Evolutionary conservation across 129 eudicot species (phyloP), one percentile per base, ranked within the genome.

Genomic region (Silybum marianum): DNA sequence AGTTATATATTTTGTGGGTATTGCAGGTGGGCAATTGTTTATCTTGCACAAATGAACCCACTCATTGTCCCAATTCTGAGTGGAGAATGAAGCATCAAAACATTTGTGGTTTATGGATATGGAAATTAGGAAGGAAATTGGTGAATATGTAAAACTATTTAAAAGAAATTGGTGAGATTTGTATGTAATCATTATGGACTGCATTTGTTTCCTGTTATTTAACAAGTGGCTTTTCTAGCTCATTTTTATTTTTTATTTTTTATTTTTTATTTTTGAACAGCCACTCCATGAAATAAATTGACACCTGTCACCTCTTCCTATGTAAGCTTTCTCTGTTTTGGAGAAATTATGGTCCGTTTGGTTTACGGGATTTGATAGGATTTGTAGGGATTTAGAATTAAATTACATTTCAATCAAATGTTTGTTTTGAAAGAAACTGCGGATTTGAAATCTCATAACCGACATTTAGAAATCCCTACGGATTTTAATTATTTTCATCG

Each of bases 21-120:
- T 68, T 54, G 44, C 73, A 90, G 94, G 95, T 90, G 95, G 95
- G 92, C 92, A n/a, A 90, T 90, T 73, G 95, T 90, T 63, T 90
- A 90, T 81, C 84, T 90, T 34, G 88, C 90, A 63, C 95, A 90
- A 84, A 58, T 90, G 95, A 90, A 90, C 18, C 95, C 95, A 11
- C 95, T 88, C 22, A 90, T 90, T 68, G 91, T 88, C 72, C 95
- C 95, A 9, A 80, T 90, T 75, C 78, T 90, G 71, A 88, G 82
- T 22, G 95, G 80, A 66, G 92, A 91, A 82, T 88, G 84, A 84
- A 72, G 18, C 62, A 44, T 69, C 46, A 25, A 25, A 51, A 58
- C 23, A 22, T 22, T 51, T 24, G 13, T 12, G 38, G 23, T 39
- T 30, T 36, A 36, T 21, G 51, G 9, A 10, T 32, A 32, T 30